Base-by-base conservation (phyloP, 805 yeast genomes). In the Starmerella vitae region DNA sequence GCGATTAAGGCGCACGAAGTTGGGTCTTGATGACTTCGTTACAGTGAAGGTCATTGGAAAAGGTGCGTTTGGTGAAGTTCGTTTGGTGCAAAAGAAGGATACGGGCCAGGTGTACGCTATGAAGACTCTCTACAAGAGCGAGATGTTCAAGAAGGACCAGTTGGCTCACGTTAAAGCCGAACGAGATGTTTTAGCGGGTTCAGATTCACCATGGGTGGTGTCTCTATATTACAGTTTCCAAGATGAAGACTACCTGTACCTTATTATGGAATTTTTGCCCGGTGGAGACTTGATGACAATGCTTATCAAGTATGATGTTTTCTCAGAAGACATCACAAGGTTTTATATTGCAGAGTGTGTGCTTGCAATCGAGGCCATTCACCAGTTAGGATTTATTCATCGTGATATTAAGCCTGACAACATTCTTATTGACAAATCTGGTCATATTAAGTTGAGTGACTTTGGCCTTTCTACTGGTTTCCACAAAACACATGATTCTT, bases 401-500 rank as follows among this genome's bases (percentile, higher is more conserved):
- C 61, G 98, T 62, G 98, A 91, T 60, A 88, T 91, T 53, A 91
- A 91, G 61, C 98, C 98, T 0, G 98, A 91, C 66, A 91, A 91
- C 55, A 88, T 83, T 42, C 68, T 83, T 54, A 82, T 83, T 50
- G 94, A 83, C 58, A 79, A 78, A 49, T 65, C 72, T 17, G 82
- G 82, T 10, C 82, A 76, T 56, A 71, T 76, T 51, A 76, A 76
- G 56, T 61, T 76, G 34, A 68, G 75, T 19, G 93, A 80, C 60
- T 80, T 80, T 59, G 93, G 93, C 2, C 64, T 80, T 47, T 75
- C 84, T 53, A 78, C 95, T 0, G 96, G 96, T 4, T 85, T 86
- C 65, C 95, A 85, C 85, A 35, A 85, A 63, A 85, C 95, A 0
- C 95, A 85, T 55, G 95, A 85, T 56, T 74, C 84, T 19, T 79